These are phyloP conservation scores for Zelonia costaricensis DNA, from an alignment of 208 protist species.

Conservation along the genomic window DNA sequence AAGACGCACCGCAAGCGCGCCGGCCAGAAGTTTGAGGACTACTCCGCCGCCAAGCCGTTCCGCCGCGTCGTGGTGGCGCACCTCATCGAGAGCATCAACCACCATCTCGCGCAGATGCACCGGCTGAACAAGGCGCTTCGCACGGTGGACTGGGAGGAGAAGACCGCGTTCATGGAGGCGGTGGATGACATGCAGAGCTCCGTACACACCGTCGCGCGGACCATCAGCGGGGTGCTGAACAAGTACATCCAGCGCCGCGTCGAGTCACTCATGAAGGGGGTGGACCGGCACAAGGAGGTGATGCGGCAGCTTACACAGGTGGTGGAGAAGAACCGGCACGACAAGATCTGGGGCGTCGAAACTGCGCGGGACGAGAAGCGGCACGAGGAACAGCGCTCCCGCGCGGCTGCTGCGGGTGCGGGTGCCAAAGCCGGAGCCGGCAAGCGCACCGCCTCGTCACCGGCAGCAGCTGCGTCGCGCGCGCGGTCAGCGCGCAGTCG, in stretches of 20 bases:
- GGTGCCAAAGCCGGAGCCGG: not conserved
- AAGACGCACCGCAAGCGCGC: constrained; percentile 71
- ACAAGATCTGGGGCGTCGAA: constrained; percentile 66
- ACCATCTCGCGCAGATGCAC: constrained; percentile 57
- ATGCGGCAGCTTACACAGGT: constrained; percentile 70
- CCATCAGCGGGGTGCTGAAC: constrained; percentile 57
- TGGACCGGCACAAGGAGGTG: constrained; percentile 72
- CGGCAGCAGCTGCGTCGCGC: not conserved
- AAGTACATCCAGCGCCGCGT: constrained; percentile 78
- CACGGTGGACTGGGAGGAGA: constrained; percentile 81
- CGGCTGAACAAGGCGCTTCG: constrained; percentile 69
- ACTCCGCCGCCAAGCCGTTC: constrained; percentile 86
- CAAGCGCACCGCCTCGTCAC: not conserved
- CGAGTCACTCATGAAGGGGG: constrained; percentile 67
- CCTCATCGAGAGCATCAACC: constrained; percentile 54
- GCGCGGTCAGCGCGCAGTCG: constrained; percentile 12
- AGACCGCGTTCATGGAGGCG: constrained; percentile 59
- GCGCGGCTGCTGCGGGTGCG: constrained; percentile 4
- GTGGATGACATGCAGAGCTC: constrained; percentile 56
- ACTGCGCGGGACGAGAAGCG: constrained; percentile 31
- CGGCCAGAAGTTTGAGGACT: constrained; percentile 88
- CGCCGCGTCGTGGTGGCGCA: constrained; percentile 72
- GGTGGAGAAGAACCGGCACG: constrained; percentile 63
- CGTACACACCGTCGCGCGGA: constrained; percentile 40
- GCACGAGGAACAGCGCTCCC: constrained; percentile 44